These are phyloP conservation scores for Acacia acuminata DNA, from an alignment of 306 rosid species.

Conservation along the genomic window DNA sequence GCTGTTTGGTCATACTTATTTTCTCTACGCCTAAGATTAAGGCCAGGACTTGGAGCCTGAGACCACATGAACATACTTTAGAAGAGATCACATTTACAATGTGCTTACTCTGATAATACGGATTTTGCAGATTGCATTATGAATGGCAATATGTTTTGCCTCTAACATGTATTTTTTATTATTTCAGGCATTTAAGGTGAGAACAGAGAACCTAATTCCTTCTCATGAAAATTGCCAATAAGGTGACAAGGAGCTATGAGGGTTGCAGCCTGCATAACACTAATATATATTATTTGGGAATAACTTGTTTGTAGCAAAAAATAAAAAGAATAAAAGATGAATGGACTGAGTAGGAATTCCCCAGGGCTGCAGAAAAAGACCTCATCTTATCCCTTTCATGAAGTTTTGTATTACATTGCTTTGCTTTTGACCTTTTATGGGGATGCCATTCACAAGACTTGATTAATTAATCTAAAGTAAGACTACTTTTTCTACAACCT, in stretches of 20 bases:
- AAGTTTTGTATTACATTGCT: neutral
- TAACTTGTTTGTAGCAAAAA: neutral
- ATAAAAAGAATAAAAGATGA: neutral
- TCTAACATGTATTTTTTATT: neutral
- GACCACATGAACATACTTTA: no score
- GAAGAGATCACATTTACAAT: neutral
- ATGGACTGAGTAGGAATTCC: neutral
- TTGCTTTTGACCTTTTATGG: neutral
- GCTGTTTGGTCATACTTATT: neutral
- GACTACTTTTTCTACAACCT: neutral
- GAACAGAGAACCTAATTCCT: neutral
- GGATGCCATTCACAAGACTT: neutral
- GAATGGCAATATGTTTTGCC: neutral
- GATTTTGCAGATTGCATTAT: neutral
- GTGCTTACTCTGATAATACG: neutral
- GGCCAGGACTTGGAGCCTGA: neutral
- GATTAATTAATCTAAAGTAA: neutral
- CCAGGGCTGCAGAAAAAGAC: neutral
- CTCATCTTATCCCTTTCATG: neutral
- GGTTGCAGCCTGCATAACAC: neutral
- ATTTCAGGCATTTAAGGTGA: neutral
- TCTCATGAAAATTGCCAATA: neutral
- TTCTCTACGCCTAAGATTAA: neutral
- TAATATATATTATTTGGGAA: neutral
- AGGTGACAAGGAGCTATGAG: neutral